Base-by-base conservation (phyloP, 2,329 filamentous ascomycete genomes). In the Epichloe brachyelytri region DNA sequence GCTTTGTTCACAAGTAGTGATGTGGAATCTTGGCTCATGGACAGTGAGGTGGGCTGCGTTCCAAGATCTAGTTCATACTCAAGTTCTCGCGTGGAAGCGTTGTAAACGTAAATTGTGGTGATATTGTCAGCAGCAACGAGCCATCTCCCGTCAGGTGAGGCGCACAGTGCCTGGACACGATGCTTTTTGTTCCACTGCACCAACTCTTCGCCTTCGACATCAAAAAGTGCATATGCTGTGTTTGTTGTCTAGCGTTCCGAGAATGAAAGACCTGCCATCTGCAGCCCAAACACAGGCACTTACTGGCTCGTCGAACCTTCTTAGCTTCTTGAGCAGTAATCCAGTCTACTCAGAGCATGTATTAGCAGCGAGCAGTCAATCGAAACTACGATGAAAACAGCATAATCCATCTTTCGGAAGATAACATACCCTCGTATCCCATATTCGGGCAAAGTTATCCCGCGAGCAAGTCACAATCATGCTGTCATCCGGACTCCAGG, bases 401-500 rank as follows among this genome's bases (percentile, higher is more conserved):
- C 10, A 19, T 3, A 19, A 19, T 5, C 14, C 4, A 30, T 26
- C 22, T 39, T 14, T 5, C 6, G 30, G 8, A 39, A 8, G 20
- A 26, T 3, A 10, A 68, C 78, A 69, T 69, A 88, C 85, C 58
- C 75, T 70, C 15, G 76, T 71, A 65, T 89, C 80, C 86, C 87
- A 95, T 55, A 95, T 68, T 37, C 83, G 78, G 1, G 87, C 88
- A 55, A 76, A 77, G 44, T 77, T 79, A 61, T 95, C 87, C 57
- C 80, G 77, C 15, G 81, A 86, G 64, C 91, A 97, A 15, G 85
- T 91, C 39, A 97, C 81, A 36, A 98, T 74, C 68, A 87, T 87
- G 1, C 78, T 77, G 67, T 95, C 88, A 65, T 98, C 88, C 5
- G 90, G 93, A 63, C 90, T 96, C 88, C 93, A 98, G 1, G 87